These are phyloP conservation scores for Vigna angularis DNA, from an alignment of 306 rosid species.

Conservation along the genomic window DNA sequence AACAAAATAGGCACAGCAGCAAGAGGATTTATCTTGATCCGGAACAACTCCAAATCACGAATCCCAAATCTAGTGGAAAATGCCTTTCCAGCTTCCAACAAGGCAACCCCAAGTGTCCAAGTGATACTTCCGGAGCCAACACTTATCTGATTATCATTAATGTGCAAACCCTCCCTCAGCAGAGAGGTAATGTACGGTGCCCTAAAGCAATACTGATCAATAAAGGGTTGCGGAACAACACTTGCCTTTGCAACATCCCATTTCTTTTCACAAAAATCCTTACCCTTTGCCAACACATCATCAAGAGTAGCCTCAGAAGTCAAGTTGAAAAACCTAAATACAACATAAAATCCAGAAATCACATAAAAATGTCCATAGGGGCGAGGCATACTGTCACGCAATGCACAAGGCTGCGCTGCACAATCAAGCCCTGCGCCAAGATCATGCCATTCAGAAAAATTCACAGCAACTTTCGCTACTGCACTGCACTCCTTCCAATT, in stretches of 20 bases:
- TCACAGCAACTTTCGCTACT: constrained; percentile 76
- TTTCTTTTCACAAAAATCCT: constrained; percentile 70
- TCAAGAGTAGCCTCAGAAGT: constrained; percentile 80
- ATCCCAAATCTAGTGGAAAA: constrained; percentile 63
- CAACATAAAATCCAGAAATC: constrained; percentile 93
- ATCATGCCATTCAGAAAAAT: constrained; percentile 88
- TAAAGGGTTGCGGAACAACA: constrained; percentile 92
- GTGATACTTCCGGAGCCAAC: constrained; percentile 97
- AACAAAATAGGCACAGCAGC: constrained; percentile 64
- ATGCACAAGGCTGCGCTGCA: constrained; percentile 82
- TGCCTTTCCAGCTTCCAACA: constrained; percentile 87
- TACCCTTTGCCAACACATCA: constrained; percentile 84
- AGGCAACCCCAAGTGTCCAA: constrained; percentile 97
- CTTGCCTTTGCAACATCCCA: constrained; percentile 88
- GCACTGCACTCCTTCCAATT: constrained; percentile 83
- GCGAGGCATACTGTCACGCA: constrained; percentile 66
- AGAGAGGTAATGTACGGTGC: constrained; percentile 86
- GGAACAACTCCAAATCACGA: constrained; percentile 62
- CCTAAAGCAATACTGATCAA: constrained; percentile 98
- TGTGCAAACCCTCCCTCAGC: constrained; percentile 91
- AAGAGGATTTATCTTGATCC: constrained; percentile 69
- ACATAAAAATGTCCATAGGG: constrained; percentile 84
- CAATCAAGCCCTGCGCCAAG: constrained; percentile 70
- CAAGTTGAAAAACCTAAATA: constrained; percentile 85
- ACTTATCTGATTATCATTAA: constrained; percentile 67